Evolutionary conservation across 2,329 filamentous ascomycete genomes (phyloP), one percentile per base, ranked within the genome.

Genomic region (Seiridium unicorne): DNA sequence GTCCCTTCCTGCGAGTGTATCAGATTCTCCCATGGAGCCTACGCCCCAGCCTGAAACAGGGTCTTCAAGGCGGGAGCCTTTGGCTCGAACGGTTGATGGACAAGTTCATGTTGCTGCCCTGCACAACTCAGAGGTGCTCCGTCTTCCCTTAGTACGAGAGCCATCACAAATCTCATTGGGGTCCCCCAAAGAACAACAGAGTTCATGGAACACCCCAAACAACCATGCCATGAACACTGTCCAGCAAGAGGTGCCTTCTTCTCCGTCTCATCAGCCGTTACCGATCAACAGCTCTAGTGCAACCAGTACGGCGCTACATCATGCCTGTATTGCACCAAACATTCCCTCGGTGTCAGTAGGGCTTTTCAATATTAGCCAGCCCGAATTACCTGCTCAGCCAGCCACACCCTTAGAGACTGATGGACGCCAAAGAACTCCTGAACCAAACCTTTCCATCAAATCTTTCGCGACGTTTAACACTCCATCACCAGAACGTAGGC

Each of bases 391-490:
- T 36, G 34, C 32, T n/a, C 49, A 55, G n/a, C 51, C 51, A 31
- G 36, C 51, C 9, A 57, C 55, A 10, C 55, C 55, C 5, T 10
- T n/a, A 42, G 13, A 57, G 31, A n/a, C 26, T 13, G 46, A 35
- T 8, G 8, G 10, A 31, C 72, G 31, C 65, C 70, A 60, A 38
- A 72, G 73, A 2, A 81, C 79, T 0, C 78, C 81, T 5, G 79
- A 84, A 55, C 76, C 79, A 11, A 77, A 77, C 4, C 73, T 83
- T 36, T 79, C 78, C 0, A 74, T 84, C 64, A 83, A 81, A 62
- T 77, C 81, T 0, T 85, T 85, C 66, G 76, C 80, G 1, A 77
- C 78, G 1, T 85, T 85, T 66, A 78, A 82, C 66, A 80, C 80
- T 0, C 78, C 80, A 1, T 82, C 81, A 0, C 79, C 82, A 1